Conservation (phyloP, 2,329 filamentous ascomycete genomes). For the Penicillium sp. region DNA sequence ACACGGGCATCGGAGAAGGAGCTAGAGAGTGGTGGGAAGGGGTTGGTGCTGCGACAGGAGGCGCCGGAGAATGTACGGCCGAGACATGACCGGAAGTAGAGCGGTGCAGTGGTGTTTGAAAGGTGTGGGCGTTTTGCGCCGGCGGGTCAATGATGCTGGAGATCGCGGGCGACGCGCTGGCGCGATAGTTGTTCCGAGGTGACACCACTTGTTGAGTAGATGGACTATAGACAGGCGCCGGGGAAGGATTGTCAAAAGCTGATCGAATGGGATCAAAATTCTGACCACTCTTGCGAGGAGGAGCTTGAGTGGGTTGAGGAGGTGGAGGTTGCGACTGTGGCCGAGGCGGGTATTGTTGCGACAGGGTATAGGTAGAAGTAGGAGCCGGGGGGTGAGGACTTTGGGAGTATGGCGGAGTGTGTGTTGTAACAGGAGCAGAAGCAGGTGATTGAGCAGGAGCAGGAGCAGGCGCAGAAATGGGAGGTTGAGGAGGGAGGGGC, state of each 20-base stretch:
- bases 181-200: conserved; percentile 57
- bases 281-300: conserved; percentile 66
- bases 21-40: conserved; percentile 24
- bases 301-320: conserved; percentile 37
- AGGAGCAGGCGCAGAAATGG: conserved; percentile 6
- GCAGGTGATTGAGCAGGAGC: conserved; percentile 6
- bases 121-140: conserved; percentile 30
- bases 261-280: conserved; percentile 87
- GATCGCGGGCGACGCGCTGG: conserved; percentile 89
- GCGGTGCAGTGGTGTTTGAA: conserved; percentile 29
- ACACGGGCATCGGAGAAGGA: conserved; percentile 21
- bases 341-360: conserved; percentile 42
- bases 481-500: conserved; percentile 4
- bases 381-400: conserved; percentile 11
- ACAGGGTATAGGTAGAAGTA: conserved; percentile 8
- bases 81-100: conserved; percentile 29
- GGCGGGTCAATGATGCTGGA: conserved; percentile 79
- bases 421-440: conserved; percentile 11
- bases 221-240: conserved; percentile 43
- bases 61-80: conserved; percentile 26
- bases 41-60: conserved; percentile 24
- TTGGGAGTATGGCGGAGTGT: conserved; percentile 17
- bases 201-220: conserved; percentile 47
- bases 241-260: conserved; percentile 51
- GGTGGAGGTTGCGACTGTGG: conserved; percentile 46